phyloP scores from a whole-genome alignment of 73 alveolate genomes.

The Stentor coeruleus region DNA sequence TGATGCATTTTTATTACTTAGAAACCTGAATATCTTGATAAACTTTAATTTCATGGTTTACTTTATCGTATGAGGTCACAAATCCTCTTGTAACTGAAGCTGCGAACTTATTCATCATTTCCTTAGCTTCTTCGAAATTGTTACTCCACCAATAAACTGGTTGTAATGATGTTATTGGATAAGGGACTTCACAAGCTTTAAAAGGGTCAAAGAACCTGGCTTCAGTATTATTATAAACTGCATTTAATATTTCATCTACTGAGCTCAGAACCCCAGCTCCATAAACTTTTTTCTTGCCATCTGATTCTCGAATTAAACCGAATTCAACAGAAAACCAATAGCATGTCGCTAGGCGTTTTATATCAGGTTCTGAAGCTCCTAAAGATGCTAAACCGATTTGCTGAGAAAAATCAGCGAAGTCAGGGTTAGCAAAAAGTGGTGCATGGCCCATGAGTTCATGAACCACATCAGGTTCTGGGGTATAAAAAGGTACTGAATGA shows the following conservation, averaged over 20 bases:
- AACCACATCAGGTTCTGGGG: slow-evolving; percentile 86
- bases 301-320: slow-evolving; percentile 28
- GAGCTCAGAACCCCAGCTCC: slow-evolving; percentile 86
- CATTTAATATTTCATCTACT: slow-evolving; percentile 64
- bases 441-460: slow-evolving; percentile 91
- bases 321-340: slow-evolving; percentile 81
- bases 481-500: slow-evolving; percentile 77
- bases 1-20: too few species aligned
- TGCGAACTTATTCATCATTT: slow-evolving; percentile 3
- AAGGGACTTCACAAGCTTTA: slow-evolving; percentile 26
- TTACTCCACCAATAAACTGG: slow-evolving; percentile 41
- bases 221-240: slow-evolving; percentile 26
- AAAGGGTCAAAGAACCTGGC: slow-evolving; percentile 29
- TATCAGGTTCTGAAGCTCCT: slow-evolving; percentile 76
- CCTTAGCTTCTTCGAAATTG: slow-evolving; percentile 38
- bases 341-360: slow-evolving; percentile 63
- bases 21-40: slow-evolving; percentile 23
- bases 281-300: slow-evolving; percentile 58
- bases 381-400: slow-evolving; percentile 78
- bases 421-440: slow-evolving; percentile 80
- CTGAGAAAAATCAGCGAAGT: slow-evolving; percentile 78
- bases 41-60: background rate
- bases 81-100: slow-evolving; percentile 8
- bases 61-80: background rate
- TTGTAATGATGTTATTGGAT: slow-evolving; percentile 46